Evolutionary conservation across 768 basidiomycete species (phyloP), one percentile per base, ranked within the genome.

Genomic region (Termitomyces sp.): DNA sequence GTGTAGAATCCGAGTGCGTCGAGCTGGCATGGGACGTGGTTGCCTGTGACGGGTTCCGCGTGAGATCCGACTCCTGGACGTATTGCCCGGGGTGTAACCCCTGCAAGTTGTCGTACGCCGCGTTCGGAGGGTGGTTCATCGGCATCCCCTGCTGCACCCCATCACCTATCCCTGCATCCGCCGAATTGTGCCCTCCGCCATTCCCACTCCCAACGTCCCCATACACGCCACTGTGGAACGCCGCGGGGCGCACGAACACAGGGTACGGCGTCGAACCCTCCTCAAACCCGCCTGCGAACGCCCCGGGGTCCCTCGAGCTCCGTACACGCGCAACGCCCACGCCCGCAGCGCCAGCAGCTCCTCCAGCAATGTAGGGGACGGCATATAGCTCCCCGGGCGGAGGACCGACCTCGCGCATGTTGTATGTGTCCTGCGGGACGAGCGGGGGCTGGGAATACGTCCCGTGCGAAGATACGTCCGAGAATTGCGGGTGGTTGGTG

Each of bases 381-480:
- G n/a, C n/a, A n/a, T 68, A 74, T 3, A 76, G 60, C 20, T 77
- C 76, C 0, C 75, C 72, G 2, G 68, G 67, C 3, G 47, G 42
- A 9, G 59, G 44, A 20, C 64, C 57, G 5, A 62, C 49, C 14
- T 67, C 59, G 20, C 73, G 75, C 82, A 86, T 82, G 26, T 75
- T 74, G 65, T 83, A 86, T 16, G 71, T 64, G 40, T 82, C 84
- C 14, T 49, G 47, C 12, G 61, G 70, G 46, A 67, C 64, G 69
- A 83, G 72, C 0, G 82, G 72, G 0, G 79, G 73, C 61, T 86
- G 79, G 4, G 67, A 72, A 61, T 72, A 85, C 4, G 85, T 83
- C n/a, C 85, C 87, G 58, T 88, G 66, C 0, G 61, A 64, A 0
- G 66, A 67, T 18, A 65, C 59, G 42, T 67, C 64, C 8, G 66